Evolutionary conservation across 768 basidiomycete species (phyloP).

Genomic region (Gelatoporia subvermispora): DNA sequence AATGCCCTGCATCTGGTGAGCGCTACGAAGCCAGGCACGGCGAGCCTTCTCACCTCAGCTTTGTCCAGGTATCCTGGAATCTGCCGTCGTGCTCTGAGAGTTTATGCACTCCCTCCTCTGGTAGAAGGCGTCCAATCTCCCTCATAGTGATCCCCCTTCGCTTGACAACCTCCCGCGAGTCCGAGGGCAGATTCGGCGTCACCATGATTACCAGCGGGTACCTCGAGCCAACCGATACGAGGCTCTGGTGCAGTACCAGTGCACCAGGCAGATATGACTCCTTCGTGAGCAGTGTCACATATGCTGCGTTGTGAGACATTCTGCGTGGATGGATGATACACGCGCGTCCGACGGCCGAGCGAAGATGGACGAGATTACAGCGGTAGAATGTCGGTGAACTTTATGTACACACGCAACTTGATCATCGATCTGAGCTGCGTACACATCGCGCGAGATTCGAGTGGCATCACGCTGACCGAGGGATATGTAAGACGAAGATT

Average conservation of each 20-base stretch:
- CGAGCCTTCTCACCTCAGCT: slow-evolving; percentile 36
- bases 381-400: no score
- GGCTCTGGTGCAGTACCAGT: slow-evolving; percentile 48
- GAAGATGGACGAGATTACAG: no score
- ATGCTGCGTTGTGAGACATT: slow-evolving; percentile 44
- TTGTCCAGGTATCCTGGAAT: slow-evolving; percentile 65
- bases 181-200: slow-evolving; percentile 34
- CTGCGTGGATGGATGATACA: background rate
- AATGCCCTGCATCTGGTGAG: slow-evolving; percentile 42
- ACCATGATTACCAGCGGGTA: slow-evolving; percentile 53
- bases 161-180: slow-evolving; percentile 41
- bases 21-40: background rate
- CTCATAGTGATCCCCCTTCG: slow-evolving; percentile 48
- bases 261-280: slow-evolving; percentile 51
- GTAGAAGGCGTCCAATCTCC: slow-evolving; percentile 58
- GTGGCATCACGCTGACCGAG: no score
- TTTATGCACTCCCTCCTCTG: slow-evolving; percentile 35
- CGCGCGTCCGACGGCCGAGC: no score
- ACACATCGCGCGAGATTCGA: no score
- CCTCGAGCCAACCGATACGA: slow-evolving; percentile 34
- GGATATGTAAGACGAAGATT: no score
- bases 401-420: no score
- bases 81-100: slow-evolving; percentile 38
- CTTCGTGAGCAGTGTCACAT: slow-evolving; percentile 75
- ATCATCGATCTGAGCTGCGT: no score